Evolutionary conservation across 352 stramenopile species (phyloP).

Genomic region (Saprolegnia parasitica): DNA sequence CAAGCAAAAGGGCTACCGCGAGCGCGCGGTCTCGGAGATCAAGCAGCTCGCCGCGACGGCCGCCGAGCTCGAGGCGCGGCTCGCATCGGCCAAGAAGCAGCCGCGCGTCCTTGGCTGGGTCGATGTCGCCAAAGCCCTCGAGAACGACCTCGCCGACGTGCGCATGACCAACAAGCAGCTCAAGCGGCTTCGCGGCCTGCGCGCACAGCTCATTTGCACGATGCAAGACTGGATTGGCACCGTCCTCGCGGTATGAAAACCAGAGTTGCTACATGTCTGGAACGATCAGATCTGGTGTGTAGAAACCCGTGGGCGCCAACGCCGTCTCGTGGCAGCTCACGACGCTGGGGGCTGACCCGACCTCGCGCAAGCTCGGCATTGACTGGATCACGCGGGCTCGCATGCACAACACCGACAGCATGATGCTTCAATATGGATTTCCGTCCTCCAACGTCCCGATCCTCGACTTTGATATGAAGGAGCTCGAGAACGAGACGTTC

Average conservation of each 20-base stretch:
- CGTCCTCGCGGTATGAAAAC: background rate
- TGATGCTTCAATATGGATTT: conserved; percentile 4
- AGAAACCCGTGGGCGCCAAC: conserved; percentile 5
- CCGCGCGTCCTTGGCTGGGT: background rate
- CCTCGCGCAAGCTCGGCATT: background rate
- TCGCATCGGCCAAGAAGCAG: background rate
- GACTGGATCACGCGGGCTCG: conserved; percentile 6
- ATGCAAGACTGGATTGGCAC: conserved; percentile 6
- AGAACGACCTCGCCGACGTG: background rate
- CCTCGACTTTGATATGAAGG: conserved; percentile 12
- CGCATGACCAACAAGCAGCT: conserved; percentile 8
- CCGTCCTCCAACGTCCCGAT: background rate
- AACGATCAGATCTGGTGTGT: background rate
- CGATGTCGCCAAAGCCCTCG: conserved; percentile 5
- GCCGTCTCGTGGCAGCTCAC: conserved; percentile 8
- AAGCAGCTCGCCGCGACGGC: background rate
- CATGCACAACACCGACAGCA: background rate
- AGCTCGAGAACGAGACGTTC: conserved; percentile 4
- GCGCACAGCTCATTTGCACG: background rate
- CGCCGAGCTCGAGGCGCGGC: background rate
- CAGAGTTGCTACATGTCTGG: background rate
- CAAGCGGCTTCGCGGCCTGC: background rate
- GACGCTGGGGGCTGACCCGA: background rate
- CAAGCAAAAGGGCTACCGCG: conserved; percentile 10
- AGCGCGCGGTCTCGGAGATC: conserved; percentile 2